Evolutionary conservation across 129 eudicot genomes (phyloP).

Genomic region (Ambrosia trifida): DNA sequence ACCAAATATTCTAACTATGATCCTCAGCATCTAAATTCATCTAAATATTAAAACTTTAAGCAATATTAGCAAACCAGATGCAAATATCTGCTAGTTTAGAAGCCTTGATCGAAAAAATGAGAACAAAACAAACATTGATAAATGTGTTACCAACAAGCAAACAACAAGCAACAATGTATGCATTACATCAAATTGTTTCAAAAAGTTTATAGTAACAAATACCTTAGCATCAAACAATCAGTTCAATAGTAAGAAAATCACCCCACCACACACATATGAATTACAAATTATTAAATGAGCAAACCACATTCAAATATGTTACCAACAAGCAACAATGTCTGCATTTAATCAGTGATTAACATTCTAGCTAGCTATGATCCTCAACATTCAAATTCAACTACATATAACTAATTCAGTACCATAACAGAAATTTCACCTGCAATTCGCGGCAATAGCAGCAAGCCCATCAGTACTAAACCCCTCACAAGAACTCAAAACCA

Average conservation of each 20-base stretch:
- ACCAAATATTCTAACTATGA: no score
- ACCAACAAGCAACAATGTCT: background rate
- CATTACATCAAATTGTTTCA: no score
- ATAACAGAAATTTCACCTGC: slow-evolving; percentile 55
- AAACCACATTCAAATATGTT: no score
- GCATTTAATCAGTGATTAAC: background rate
- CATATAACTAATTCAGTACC: slow-evolving; percentile 1
- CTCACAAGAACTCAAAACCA: slow-evolving; percentile 80
- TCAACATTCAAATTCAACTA: background rate
- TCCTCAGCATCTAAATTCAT: background rate
- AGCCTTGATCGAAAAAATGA: background rate
- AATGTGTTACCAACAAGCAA: background rate
- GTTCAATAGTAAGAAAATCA: no score
- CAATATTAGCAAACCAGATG: no score
- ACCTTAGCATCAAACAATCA: no score
- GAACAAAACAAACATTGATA: background rate
- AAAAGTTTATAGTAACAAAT: no score
- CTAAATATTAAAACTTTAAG: no score
- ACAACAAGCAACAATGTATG: background rate
- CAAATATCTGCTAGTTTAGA: background rate
- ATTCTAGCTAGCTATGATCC: background rate
- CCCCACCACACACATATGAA: no score
- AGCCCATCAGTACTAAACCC: slow-evolving; percentile 89
- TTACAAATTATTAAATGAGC: no score
- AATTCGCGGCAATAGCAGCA: slow-evolving; percentile 91